Evolutionary conservation across 108 stramenopile genomes (phyloP).

Genomic region (Fragilaria radians): DNA sequence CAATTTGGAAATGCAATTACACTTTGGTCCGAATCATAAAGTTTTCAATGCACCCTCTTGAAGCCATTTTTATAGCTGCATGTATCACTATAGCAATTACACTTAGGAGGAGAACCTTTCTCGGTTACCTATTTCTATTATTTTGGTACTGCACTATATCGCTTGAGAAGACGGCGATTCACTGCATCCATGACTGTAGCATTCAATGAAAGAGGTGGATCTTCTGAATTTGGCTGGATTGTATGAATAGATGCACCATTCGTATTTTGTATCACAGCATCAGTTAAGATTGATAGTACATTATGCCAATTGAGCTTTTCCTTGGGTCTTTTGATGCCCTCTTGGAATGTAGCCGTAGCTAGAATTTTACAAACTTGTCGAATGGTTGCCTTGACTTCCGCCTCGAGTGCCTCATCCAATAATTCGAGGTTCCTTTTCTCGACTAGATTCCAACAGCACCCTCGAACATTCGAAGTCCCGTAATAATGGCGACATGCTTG

Average conservation of each 20-base stretch:
- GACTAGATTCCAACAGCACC: constrained; percentile 22
- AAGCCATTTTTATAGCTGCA: too few relatives aligned
- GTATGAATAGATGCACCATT: background rate
- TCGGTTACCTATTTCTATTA: constrained; percentile 7
- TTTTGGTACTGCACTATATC: constrained; percentile 18
- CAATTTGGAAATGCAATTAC: too few relatives aligned
- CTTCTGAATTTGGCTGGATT: background rate
- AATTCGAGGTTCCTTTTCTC: constrained; percentile 6
- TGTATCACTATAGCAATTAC: too few relatives aligned
- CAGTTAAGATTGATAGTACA: background rate
- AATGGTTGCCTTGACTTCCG: constrained; percentile 11
- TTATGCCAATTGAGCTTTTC: background rate
- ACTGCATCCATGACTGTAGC: constrained; percentile 16
- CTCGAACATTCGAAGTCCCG: constrained; percentile 6
- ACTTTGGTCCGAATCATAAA: too few relatives aligned
- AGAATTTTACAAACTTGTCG: constrained; percentile 1
- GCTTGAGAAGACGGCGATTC: constrained; percentile 17
- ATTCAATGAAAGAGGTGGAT: constrained; percentile 12
- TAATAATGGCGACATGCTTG: constrained; percentile 19
- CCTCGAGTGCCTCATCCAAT: constrained; percentile 9
- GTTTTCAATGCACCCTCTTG: too few relatives aligned
- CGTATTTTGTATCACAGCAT: background rate
- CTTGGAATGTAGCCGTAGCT: background rate
- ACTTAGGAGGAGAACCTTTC: too few relatives aligned
- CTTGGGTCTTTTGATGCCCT: background rate